A percentile compares a stretch with the other conserved stretches of the same genome.
phyloP scores from a whole-genome alignment of 768 basidiomycete genomes.

The Serendipita sp. region DNA sequence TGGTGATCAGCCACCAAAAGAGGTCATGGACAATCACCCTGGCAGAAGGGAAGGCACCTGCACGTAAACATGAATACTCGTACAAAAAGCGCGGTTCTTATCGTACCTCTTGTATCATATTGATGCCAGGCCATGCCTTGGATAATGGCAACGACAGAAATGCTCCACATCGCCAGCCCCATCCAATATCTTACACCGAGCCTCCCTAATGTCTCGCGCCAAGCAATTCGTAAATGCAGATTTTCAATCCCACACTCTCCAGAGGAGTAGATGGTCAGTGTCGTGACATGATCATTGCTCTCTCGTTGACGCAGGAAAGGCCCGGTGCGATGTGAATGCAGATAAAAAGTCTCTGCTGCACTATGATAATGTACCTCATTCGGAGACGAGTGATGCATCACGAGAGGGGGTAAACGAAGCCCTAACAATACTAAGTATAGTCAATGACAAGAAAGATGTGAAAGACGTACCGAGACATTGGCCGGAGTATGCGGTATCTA shows the following conservation, averaged over 20 bases:
- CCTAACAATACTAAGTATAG: constrained; percentile 4
- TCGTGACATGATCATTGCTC: constrained; percentile 23
- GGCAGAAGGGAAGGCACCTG: not conserved
- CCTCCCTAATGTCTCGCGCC: constrained; percentile 52
- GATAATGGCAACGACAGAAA: constrained; percentile 47
- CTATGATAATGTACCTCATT: constrained; percentile 57
- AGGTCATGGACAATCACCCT: not conserved
- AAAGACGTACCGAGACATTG: constrained; percentile 19
- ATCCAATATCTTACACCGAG: constrained; percentile 60
- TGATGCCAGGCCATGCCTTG: constrained; percentile 35
- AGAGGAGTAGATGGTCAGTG: constrained; percentile 43
- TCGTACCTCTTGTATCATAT: constrained; percentile 16
- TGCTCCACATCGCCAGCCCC: constrained; percentile 52
- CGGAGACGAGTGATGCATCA: constrained; percentile 41
- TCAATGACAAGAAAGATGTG: not conserved
- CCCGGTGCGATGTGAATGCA: constrained; percentile 52
- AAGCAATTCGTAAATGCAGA: constrained; percentile 47
- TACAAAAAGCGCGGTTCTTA: constrained; percentile 8
- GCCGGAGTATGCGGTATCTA: constrained; percentile 21
- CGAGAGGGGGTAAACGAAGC: constrained; percentile 46
- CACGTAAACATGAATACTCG: not conserved
- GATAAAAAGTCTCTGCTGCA: constrained; percentile 21
- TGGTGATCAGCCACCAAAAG: not conserved
- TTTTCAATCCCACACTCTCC: constrained; percentile 32
- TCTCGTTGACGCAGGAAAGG: constrained; percentile 31